A percentile compares a stretch with the other conserved stretches of the same genome.
Conservation (phyloP, 2,329 filamentous ascomycete species). For the Colletotrichum spaethianum region DNA sequence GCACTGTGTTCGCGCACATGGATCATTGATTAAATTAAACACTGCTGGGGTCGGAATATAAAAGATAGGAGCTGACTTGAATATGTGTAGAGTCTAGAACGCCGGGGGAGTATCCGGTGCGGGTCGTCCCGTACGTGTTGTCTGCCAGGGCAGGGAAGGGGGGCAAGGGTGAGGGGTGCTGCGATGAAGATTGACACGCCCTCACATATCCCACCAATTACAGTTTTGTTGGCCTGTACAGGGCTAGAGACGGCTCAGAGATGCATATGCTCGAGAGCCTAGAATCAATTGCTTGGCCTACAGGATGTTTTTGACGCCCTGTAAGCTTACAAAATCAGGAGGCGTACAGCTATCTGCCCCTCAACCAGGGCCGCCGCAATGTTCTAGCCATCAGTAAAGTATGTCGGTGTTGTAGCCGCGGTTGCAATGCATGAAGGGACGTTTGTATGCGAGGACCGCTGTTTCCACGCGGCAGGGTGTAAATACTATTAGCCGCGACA, state of each 20-base stretch:
- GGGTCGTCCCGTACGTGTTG: constrained; percentile 1
- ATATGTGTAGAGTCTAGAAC: not conserved
- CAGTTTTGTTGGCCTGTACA: not conserved
- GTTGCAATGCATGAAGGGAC: constrained; percentile 1
- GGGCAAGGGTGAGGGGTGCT: not conserved
- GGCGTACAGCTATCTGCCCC: not conserved
- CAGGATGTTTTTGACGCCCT: not conserved
- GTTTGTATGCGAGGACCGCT: not conserved
- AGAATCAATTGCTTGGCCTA: not conserved
- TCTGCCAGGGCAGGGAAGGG: not conserved
- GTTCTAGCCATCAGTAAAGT: not conserved
- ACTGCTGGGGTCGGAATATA: not conserved
- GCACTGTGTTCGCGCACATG: not conserved
- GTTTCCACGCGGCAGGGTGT: not conserved
- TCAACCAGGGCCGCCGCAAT: not conserved
- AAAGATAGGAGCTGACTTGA: not conserved
- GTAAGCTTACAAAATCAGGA: not conserved
- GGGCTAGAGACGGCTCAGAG: not conserved
- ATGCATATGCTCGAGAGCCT: not conserved
- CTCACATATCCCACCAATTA: not conserved
- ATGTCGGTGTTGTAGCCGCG: not conserved
- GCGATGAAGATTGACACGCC: not conserved
- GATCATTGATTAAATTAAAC: not conserved
- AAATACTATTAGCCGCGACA: not conserved
- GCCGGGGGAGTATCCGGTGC: not conserved